These are phyloP conservation scores for Pholiota microspora DNA, from an alignment of 768 basidiomycete species.

Conservation along the genomic window DNA sequence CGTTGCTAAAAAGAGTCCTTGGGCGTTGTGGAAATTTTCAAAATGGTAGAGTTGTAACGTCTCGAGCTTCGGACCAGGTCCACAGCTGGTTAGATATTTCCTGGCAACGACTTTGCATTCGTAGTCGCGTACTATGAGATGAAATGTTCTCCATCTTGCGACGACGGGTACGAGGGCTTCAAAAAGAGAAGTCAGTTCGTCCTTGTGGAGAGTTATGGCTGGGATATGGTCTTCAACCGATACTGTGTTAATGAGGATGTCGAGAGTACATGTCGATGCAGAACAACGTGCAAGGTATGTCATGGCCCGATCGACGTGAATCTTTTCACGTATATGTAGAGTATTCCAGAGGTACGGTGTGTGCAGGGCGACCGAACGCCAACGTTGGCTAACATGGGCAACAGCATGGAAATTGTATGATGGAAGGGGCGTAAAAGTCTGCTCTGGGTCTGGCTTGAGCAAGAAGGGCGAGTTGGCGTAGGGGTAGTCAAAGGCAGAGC, in stretches of 20 bases:
- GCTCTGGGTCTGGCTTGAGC: conserved; percentile 46
- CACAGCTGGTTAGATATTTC: conserved; percentile 46
- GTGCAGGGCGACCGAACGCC: conserved; percentile 53
- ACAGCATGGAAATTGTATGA: conserved; percentile 50
- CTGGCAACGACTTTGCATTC: conserved; percentile 56
- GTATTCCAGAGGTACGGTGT: conserved; percentile 55
- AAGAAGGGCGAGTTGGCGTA: conserved; percentile 47
- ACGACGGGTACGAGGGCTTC: conserved; percentile 44
- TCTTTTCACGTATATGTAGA: conserved; percentile 49
- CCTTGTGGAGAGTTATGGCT: conserved; percentile 50
- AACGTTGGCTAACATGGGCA: conserved; percentile 55
- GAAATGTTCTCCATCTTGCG: conserved; percentile 54
- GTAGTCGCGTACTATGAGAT: conserved; percentile 58
- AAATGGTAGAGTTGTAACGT: conserved; percentile 66
- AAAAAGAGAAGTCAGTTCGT: conserved; percentile 47
- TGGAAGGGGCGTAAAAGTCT: conserved; percentile 37
- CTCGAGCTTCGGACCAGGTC: conserved; percentile 52
- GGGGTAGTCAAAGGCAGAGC: conserved; percentile 41
- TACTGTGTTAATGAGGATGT: conserved; percentile 60
- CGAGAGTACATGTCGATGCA: conserved; percentile 32
- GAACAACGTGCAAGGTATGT: conserved; percentile 41
- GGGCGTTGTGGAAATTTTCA: conserved; percentile 49
- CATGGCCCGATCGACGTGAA: conserved; percentile 47
- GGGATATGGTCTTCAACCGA: conserved; percentile 44
- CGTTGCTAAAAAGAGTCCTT: conserved; percentile 55